Evolutionary conservation across 2,329 filamentous ascomycete species (phyloP), one percentile per base, ranked within the genome.

Genomic region (Scolecobasidium constrictum): DNA sequence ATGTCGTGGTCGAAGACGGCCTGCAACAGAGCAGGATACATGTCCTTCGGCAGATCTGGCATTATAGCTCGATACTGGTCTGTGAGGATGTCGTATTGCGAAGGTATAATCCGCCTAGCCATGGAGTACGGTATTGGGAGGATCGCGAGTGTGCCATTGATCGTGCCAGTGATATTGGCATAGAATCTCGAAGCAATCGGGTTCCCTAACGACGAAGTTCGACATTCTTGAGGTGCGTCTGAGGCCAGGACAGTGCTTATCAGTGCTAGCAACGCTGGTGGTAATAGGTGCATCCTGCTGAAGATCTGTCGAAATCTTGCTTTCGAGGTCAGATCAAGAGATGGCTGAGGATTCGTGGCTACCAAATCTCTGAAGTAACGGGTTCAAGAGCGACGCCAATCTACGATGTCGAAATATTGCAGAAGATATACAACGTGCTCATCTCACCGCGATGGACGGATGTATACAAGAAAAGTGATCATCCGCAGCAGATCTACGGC

Each of bases 21-120:
- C 50, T 72, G 67, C 5, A 72, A 48, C 43, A 74, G 48, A 33
- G 73, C 66, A 1, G 73, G 73, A 49, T 75, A 77, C 65, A 66
- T 71, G 49, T 64, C 68, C 9, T 53, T 44, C 0, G 72, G 70
- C 26, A 76, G 73, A 4, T 56, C 50, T 2, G 71, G 71, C 4
- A 75, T 57, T 15, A 73, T 52, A 4, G 56, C 49, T 7, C 63
- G 59, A 49, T 71, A 73, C 4, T 67, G 67, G n/a, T 57, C 50
- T 46, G 69, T 69, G 38, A 73, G 56, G 49, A 77, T 75, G 12
- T 53, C 50, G 52, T 69, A 74, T 51, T 68, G 55, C 0, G 62
- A 28, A 0, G 72, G 73, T 16, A 77, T 65, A 16, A 74, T 51
- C 16, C 58, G 52, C 9, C 68, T 64, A 5, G 72, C 72, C 2